Conservation (phyloP, 2,329 filamentous ascomycete species). For the Trichoderma koningii region DNA sequence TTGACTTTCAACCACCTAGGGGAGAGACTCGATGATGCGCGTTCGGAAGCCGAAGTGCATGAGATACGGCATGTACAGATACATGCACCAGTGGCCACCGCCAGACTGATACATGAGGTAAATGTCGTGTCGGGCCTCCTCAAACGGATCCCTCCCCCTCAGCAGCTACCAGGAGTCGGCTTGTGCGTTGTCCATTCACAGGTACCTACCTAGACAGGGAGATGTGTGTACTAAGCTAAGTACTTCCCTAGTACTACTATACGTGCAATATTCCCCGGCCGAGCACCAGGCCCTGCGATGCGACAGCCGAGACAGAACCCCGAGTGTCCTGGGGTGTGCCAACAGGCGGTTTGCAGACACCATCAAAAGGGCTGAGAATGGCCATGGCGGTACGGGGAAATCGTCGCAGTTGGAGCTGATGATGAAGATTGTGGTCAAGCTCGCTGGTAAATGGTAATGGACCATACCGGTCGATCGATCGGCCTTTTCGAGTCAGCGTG, state of each 20-base stretch:
- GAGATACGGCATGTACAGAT: background rate
- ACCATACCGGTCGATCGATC: background rate
- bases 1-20: background rate
- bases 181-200: constrained; percentile 16
- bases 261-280: constrained; percentile 23
- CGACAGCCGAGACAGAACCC: constrained; percentile 6
- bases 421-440: background rate
- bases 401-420: background rate
- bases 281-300: constrained; percentile 17
- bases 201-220: background rate
- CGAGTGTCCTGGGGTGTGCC: background rate
- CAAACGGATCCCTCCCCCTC: background rate
- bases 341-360: background rate
- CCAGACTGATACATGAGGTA: background rate
- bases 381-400: background rate
- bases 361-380: constrained; percentile 9
- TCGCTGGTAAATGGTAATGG: background rate
- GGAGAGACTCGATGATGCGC: background rate
- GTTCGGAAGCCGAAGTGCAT: no score
- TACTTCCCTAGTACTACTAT: background rate
- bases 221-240: background rate
- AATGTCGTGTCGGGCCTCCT: background rate
- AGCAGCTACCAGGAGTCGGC: constrained; percentile 11
- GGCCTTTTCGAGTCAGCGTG: background rate
- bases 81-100: background rate